Evolutionary conservation across 129 eudicot species (phyloP).

Genomic region (Artemisia tridentata): DNA sequence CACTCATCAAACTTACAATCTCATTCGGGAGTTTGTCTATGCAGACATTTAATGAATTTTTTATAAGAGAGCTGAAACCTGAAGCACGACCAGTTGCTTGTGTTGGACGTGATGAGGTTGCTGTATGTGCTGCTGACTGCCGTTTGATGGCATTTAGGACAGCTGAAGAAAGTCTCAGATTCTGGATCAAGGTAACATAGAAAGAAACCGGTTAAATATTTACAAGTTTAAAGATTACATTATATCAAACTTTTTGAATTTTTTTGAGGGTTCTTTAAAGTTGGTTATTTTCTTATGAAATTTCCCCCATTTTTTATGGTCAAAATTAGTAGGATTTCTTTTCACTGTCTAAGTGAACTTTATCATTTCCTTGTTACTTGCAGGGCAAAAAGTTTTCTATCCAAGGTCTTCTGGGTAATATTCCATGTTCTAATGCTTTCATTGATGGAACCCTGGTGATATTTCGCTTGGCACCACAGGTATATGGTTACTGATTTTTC

Average conservation of each 20-base stretch:
- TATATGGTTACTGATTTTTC: constrained; percentile 20
- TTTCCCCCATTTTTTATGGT: too few relatives aligned
- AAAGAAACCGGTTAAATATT: background rate
- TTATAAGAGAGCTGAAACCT: constrained; percentile 83
- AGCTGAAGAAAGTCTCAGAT: constrained; percentile 68
- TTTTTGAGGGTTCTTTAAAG: too few relatives aligned
- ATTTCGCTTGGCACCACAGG: constrained; percentile 99
- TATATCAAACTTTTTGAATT: background rate
- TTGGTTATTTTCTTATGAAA: too few relatives aligned
- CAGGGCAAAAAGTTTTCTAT: constrained; percentile 90
- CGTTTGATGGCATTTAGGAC: constrained; percentile 80
- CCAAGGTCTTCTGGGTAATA: constrained; percentile 81
- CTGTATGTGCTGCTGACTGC: constrained; percentile 94
- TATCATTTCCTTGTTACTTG: constrained; percentile 18
- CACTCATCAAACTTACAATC: too few relatives aligned
- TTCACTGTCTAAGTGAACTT: background rate
- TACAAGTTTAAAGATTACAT: too few relatives aligned
- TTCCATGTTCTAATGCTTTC: constrained; percentile 52
- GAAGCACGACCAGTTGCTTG: constrained; percentile 76
- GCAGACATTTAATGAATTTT: constrained; percentile 99
- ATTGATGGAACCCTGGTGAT: constrained; percentile 78
- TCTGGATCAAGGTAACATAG: constrained; percentile 81
- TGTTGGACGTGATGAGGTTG: constrained; percentile 72
- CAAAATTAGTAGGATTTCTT: background rate
- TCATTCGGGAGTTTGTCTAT: background rate